A percentile compares a stretch with the other conserved stretches of the same genome.
phyloP scores from a whole-genome alignment of 768 basidiomycete species.

The Vishniacozyma victoriae region DNA sequence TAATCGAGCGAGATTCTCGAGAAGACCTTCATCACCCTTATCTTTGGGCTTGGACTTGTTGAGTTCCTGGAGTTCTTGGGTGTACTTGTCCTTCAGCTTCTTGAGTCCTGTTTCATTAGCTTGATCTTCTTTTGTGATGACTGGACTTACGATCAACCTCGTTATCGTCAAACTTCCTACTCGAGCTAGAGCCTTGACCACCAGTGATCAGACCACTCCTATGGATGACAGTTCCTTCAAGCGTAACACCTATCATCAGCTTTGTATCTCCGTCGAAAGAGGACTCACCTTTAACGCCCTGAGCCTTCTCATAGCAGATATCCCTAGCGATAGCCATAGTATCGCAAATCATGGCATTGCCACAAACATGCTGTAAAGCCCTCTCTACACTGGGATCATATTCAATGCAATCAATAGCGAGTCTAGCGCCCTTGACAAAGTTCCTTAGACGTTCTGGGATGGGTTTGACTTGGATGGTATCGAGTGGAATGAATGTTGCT shows the following conservation, averaged over 20 bases:
- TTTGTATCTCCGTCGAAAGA: neutral
- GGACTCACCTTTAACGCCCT: slow-evolving; percentile 91
- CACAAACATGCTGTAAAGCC: slow-evolving; percentile 94
- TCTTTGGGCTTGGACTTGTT: slow-evolving; percentile 73
- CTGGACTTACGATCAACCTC: slow-evolving; percentile 68
- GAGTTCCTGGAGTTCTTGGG: slow-evolving; percentile 74
- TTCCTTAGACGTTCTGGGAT: slow-evolving; percentile 90
- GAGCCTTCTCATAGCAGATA: slow-evolving; percentile 87
- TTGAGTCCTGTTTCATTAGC: slow-evolving; percentile 12
- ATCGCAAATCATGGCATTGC: slow-evolving; percentile 90
- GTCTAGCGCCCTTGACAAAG: slow-evolving; percentile 76
- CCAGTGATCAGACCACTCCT: slow-evolving; percentile 97
- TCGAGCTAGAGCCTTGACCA: slow-evolving; percentile 71
- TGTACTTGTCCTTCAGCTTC: slow-evolving; percentile 48
- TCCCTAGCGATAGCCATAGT: slow-evolving; percentile 85
- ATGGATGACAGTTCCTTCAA: slow-evolving; percentile 95
- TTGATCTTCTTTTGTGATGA: neutral
- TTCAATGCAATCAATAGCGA: slow-evolving; percentile 80
- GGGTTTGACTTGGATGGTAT: slow-evolving; percentile 90
- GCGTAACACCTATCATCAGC: slow-evolving; percentile 67
- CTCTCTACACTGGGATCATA: slow-evolving; percentile 78
- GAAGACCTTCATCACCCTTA: slow-evolving; percentile 72
- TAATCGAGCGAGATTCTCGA: slow-evolving; percentile 68
- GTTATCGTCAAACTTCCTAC: slow-evolving; percentile 90
- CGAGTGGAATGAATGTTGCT: slow-evolving; percentile 97